Percentiles rank a stretch among this genome's conserved stretches.
Conservation (phyloP, 2,329 filamentous ascomycete genomes). For the Hypoxylon sp. region DNA sequence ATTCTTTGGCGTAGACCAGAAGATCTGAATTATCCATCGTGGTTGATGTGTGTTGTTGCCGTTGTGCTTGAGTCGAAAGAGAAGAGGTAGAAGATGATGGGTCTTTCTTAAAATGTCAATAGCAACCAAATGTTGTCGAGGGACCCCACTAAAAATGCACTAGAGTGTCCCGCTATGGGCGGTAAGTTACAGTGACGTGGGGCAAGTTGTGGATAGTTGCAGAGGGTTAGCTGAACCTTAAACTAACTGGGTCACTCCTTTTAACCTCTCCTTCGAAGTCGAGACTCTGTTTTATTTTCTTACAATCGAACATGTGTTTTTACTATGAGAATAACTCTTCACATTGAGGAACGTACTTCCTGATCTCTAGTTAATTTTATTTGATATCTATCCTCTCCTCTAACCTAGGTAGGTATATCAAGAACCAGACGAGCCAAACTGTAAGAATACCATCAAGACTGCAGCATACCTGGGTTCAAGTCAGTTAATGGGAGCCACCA, state of each 20-base stretch:
- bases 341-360: too few species aligned
- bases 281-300: too few species aligned
- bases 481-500: background rate
- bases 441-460: background rate
- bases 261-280: too few species aligned
- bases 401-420: too few species aligned
- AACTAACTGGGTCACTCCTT: too few species aligned
- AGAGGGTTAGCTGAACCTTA: too few species aligned
- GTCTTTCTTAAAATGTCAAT: conserved; percentile 7
- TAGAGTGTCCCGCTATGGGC: too few species aligned
- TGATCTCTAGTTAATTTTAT: too few species aligned
- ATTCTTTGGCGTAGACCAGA: conserved; percentile 62
- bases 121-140: background rate
- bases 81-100: background rate
- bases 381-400: too few species aligned
- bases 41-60: background rate
- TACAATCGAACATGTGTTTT: too few species aligned
- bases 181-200: too few species aligned
- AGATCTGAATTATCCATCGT: conserved; percentile 56
- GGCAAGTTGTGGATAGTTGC: background rate
- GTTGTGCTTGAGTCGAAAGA: background rate
- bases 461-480: background rate
- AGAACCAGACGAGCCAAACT: background rate
- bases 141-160: background rate
- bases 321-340: too few species aligned